Conservation (phyloP, 768 basidiomycete species). For the Rubroboletus pulcherrimus region DNA sequence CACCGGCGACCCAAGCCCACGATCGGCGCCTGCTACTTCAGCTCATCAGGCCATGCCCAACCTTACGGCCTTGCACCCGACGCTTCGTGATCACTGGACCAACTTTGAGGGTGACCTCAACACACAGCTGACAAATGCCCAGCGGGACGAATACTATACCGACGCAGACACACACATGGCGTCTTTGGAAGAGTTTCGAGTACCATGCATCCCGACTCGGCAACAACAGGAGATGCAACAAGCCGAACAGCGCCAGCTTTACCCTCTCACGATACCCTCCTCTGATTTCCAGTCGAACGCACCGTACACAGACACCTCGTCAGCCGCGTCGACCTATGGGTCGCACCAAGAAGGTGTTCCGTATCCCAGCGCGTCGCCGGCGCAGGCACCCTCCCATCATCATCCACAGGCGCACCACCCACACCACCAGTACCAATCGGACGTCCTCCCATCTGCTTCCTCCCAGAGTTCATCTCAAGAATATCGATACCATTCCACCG, state of each 20-base stretch:
- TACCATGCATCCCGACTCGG: not conserved
- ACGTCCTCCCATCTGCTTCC: conserved; percentile 10
- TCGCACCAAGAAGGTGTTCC: not conserved
- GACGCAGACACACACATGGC: conserved; percentile 20
- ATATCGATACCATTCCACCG: conserved; percentile 11
- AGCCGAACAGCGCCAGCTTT: conserved; percentile 19
- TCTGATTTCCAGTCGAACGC: conserved; percentile 9
- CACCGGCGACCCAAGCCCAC: conserved; percentile 28
- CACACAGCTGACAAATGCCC: conserved; percentile 42
- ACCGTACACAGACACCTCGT: conserved; percentile 1
- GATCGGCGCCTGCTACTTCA: conserved; percentile 31
- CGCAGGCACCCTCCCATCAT: conserved; percentile 2
- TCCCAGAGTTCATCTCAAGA: conserved; percentile 20
- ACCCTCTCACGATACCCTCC: conserved; percentile 25
- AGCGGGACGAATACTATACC: conserved; percentile 24
- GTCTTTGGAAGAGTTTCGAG: conserved; percentile 1
- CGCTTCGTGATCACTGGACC: conserved; percentile 50
- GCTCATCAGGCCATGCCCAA: conserved; percentile 8
- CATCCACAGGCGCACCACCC: not conserved
- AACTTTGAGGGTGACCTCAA: conserved; percentile 54
- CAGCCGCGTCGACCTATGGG: conserved; percentile 5
- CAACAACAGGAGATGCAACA: conserved; percentile 12
- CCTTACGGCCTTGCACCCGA: conserved; percentile 53
- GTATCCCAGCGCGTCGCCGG: conserved; percentile 4
- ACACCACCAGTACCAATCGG: conserved; percentile 10